Evolutionary conservation across 2,329 filamentous ascomycete species (phyloP), one percentile per base, ranked within the genome.

Genomic region (Talaromyces albobiverticillius): DNA sequence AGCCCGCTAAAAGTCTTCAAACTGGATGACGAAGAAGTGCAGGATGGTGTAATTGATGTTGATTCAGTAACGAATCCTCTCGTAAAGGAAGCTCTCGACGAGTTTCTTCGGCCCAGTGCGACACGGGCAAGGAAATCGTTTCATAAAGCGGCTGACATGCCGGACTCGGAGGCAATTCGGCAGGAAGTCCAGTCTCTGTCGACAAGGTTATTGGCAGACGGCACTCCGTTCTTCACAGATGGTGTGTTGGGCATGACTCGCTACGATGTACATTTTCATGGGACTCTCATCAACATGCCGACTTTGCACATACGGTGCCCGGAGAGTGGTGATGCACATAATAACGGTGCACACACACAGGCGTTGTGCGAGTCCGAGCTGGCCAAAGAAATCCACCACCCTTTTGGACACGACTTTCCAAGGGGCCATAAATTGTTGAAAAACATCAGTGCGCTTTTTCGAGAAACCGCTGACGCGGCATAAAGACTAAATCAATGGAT

Each of bases 1-100:
- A 60, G 55, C n/a, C 60, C 60, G 18, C 50, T 60, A 9, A 55
- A 60, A 26, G 55, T 57, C 8, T 60, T 61, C 40, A 40, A 46
- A 31, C 32, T 59, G 13, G 57, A 49, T 10, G 53, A 56, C 18
- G 55, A 50, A 25, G 29, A 51, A 10, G 47, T 57, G 3, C 38
- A 52, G 32, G 58, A 57, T 23, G 58, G 54, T 6, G 32, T 51
- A 6, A 48, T 60, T 29, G 26, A 48, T 14, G 48, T 40, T 5
- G 58, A 57, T 18, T 55, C 54, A 5, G 50, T 53, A 2, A 55
- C 31, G 8, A 47, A 49, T 14, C 25, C 53, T 4, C 16, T 56
- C 8, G 43, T 56, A 8, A 58, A 60, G 34, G 58, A 58, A 40
- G 49, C 58, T 10, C 41, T 40, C 23, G 51, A 54, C 20, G 55